Base-by-base conservation (phyloP, 371 early-diverging fungal species). In the Smittium mucronatum region DNA sequence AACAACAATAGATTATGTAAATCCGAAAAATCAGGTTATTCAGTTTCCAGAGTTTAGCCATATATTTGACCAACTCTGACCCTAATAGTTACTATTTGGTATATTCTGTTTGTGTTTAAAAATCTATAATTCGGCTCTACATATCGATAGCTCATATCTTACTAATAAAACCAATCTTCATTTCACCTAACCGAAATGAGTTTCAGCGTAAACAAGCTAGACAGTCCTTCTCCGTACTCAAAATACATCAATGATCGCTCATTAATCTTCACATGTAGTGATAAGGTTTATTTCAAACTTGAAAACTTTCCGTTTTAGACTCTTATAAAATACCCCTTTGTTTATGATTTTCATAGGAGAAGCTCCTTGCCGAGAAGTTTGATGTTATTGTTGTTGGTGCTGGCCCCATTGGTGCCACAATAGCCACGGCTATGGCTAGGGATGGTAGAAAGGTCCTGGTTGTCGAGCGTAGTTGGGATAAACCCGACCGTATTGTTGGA, bases 401-500 rank as follows among this genome's bases (percentile, higher is more conserved):
- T 2, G 97, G 96, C 36, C 85, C 95, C 26, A 85, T 89, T 1
- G 97, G 97, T 29, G 84, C 87, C 32, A 90, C 93, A 0, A 85
- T 91, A 29, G 97, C 96, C 77, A 59, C 35, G 25, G 17, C 83
- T 11, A 72, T 82, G 11, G 80, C 71, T n/a, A 30, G 64, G 25
- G 76, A 80, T 58, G 81, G 84, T 58, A 72, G 77, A 30, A 70
- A 69, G 1, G 80, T 87, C 21, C 73, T 84, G 29, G 33, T 89
- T 30, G 69, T 73, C 0, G 97, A 97, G 75, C 82, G 95, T 68
- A 93, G 91, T 75, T 83, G 92, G 81, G 81, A 71, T 34, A 90
- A 94, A 75, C 96, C 96, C 0, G 95, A 95, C 79, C 86, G 97
- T 34, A 95, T 97, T 71, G 97, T 95, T 29, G 97, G 97, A 36